Conservation (phyloP, 495 filamentous ascomycete genomes). For the Chaetomidium leptoderma region DNA sequence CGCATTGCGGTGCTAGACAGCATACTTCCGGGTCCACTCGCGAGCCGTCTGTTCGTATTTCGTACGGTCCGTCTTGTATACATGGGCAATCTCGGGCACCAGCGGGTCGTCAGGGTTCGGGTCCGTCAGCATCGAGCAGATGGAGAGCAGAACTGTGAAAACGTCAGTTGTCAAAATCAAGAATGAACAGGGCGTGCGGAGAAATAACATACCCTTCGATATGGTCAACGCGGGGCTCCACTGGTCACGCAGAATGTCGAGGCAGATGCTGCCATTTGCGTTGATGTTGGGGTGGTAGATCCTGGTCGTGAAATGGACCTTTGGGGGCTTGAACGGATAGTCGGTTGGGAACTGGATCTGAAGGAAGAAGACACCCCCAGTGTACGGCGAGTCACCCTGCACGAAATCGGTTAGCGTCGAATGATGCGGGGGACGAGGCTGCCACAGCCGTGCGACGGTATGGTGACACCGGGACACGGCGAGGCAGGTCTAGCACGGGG, state of each 20-base stretch:
- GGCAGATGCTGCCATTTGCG: constrained; percentile 97
- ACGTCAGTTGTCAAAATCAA: background rate
- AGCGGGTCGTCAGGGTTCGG: constrained; percentile 98
- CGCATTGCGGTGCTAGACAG: constrained; percentile 54
- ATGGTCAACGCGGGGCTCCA: constrained; percentile 99
- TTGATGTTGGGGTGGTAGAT: constrained; percentile 99
- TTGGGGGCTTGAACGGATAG: constrained; percentile 99
- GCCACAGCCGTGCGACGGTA: too few relatives aligned
- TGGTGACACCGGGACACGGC: too few relatives aligned
- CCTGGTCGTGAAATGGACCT: constrained; percentile 99
- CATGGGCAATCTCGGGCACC: constrained; percentile 96
- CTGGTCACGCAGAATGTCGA: constrained; percentile 97
- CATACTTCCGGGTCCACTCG: constrained; percentile 99
- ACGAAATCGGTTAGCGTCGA: constrained; percentile 14
- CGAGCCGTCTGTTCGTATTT: constrained; percentile 94
- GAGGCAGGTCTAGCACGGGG: too few relatives aligned
- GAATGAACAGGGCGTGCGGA: background rate
- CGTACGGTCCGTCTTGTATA: constrained; percentile 97
- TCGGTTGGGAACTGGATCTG: constrained; percentile 98
- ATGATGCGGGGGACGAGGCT: background rate
- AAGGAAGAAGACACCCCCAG: constrained; percentile 96
- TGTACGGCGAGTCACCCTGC: constrained; percentile 91
- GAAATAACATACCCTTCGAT: constrained; percentile 72
- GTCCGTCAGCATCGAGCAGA: constrained; percentile 99
- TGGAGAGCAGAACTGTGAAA: constrained; percentile 80